Evolutionary conservation across 1,284 basidiomycete genomes (phyloP), one percentile per base, ranked within the genome.

Genomic region (Rhodotorula sp.): DNA sequence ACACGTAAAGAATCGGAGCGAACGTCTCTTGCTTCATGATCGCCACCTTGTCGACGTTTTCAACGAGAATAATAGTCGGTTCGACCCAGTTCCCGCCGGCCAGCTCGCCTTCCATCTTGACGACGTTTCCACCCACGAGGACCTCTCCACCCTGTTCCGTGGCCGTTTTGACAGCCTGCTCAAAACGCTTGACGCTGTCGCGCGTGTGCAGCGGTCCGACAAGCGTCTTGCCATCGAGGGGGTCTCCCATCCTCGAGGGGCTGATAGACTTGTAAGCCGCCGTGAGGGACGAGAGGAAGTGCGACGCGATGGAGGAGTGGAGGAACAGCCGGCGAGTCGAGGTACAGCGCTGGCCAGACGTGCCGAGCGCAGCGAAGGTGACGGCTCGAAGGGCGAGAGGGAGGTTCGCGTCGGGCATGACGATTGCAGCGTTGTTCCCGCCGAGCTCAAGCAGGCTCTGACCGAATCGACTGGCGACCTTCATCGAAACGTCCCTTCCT

Each of bases 351-450:
- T 97, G 94, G 30, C 94, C 94, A 46, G 92, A 90, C 53, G 94
- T 97, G 54, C 94, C 94, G 59, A 96, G 88, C 34, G 94, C 92
- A 47, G 93, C 92, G 82, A 98, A 97, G 80, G 94, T 91, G 29
- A 94, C 88, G 0, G 90, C 86, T 54, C 91, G 90, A 24, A 97
- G 86, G 39, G 94, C 94, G 72, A 95, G 85, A 27, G 86, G 85
- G 44, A 97, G 85, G 81, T 96, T 92, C 36, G 94, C 94, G 82
- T 96, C 94, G 63, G 91, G 87, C 86, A 96, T 90, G 69, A 98
- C 86, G 76, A 96, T 89, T 49, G 92, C 88, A 67, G 93, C 92
- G 78, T 96, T 96, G 82, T 98, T 97, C 48, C 94, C 94, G n/a
- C 94, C 94, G 17, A 97, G 84, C 79, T 97, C 94, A 44, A 97